Conservation (phyloP, 2,329 filamentous ascomycete species). For the Aspergillus aculeatinus region DNA sequence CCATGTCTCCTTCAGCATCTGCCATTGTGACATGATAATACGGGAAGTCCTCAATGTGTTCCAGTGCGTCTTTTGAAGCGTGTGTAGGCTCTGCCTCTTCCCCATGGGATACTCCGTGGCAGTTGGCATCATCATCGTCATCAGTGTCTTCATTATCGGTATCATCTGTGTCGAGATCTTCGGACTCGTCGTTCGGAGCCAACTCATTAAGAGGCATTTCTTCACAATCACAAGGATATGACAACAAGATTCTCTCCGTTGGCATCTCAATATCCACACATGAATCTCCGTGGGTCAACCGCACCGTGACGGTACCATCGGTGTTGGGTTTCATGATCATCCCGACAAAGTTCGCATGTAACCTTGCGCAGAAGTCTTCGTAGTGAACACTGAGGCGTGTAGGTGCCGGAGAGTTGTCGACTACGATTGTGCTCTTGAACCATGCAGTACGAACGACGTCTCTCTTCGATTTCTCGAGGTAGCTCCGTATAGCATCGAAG, state of each 20-base stretch:
- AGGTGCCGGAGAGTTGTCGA: conserved; percentile 19
- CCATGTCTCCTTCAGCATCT: neutral
- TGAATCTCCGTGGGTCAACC: conserved; percentile 52
- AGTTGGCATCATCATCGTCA: neutral
- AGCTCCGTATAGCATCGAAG: conserved; percentile 13
- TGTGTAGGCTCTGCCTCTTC: conserved; percentile 12
- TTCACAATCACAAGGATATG: conserved; percentile 31
- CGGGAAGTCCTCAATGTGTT: neutral
- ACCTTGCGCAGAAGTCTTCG: conserved; percentile 10
- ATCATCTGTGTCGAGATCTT: neutral
- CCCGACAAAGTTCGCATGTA: conserved; percentile 52
- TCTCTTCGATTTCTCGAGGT: conserved; percentile 21
- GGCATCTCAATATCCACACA: conserved; percentile 52
- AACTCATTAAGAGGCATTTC: conserved; percentile 16
- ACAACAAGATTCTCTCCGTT: conserved; percentile 50
- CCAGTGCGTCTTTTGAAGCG: neutral
- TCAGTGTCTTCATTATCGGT: neutral
- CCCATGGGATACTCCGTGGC: neutral
- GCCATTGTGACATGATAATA: neutral
- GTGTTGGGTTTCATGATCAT: conserved; percentile 56
- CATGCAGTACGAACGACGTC: conserved; percentile 19
- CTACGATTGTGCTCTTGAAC: conserved; percentile 20
- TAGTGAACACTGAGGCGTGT: conserved; percentile 21
- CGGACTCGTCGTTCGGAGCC: neutral
- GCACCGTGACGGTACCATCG: conserved; percentile 54